Evolutionary conservation across 768 basidiomycete species (phyloP), one percentile per base, ranked within the genome.

Genomic region (Mycena galopus): DNA sequence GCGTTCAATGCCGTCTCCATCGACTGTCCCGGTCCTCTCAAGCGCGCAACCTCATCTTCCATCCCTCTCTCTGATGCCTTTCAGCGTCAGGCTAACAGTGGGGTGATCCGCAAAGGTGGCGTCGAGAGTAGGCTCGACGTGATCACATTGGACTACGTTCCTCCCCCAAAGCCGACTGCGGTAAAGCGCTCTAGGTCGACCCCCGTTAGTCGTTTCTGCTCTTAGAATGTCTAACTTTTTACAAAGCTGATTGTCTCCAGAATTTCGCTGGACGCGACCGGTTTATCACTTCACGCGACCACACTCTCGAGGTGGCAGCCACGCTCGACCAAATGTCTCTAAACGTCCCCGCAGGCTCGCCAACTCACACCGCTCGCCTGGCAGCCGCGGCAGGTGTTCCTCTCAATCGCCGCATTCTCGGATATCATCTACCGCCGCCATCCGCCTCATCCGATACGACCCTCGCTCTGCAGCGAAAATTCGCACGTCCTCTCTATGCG

Each of bases 401-500:
- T 12, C 81, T 94, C 62, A 94, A 93, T 77, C 90, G 92, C 27
- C 93, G 96, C 37, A 93, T 98, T 61, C 88, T 98, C 9, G 92
- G 94, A 7, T 98, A 96, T 81, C 93, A 95, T 79, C 95, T 96
- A 79, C 90, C 90, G 17, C 96, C 96, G 0, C 93, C 96, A 2
- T 79, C 91, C 0, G 90, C 96, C 0, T 92, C 92, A 3, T 92
- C 93, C 3, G 93, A 96, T 75, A 89, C 88, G 1, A 90, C 91
- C 7, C 89, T 96, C 29, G 87, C 90, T 21, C 88, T 92, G 75
- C 96, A 94, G 76, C 92, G 94, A 60, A 92, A 93, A 78, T 91
- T 89, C 65, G 95, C 90, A 2, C 87, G 89, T 14, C 93, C 96
- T 1, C 87, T 94, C 12, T 94, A 93, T 74, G 89, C 91, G 6